A percentile compares a stretch with the other conserved stretches of the same genome.
These are phyloP conservation scores for Coemansia sp. DNA, from an alignment of 192 early-diverging fungal genomes.

Conservation along the genomic window DNA sequence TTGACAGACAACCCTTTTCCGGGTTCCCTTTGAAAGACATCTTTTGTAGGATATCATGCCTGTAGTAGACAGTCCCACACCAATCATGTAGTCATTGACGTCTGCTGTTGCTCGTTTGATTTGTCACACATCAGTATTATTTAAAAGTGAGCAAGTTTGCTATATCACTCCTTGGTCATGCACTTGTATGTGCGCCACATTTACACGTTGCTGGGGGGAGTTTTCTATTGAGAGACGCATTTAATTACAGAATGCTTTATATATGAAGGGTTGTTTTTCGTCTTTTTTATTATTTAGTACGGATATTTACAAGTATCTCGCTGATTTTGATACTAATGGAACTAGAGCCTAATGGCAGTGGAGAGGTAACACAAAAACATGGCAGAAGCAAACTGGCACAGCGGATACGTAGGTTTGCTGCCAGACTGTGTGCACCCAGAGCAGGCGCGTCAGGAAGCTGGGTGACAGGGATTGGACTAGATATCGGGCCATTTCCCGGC, in stretches of 20 bases:
- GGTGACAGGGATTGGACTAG: not conserved
- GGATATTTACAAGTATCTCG: not conserved
- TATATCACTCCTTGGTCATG: not conserved
- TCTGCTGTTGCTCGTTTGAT: no score
- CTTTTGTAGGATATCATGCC: no score
- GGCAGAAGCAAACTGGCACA: not conserved
- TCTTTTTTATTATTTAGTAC: not conserved
- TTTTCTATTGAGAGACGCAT: not conserved
- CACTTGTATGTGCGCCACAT: slow-evolving; percentile 4
- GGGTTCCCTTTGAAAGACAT: no score
- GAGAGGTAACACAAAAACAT: not conserved
- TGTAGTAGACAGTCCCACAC: no score
- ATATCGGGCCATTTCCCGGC: slow-evolving; percentile 11
- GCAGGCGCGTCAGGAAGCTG: not conserved
- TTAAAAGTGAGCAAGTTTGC: not conserved
- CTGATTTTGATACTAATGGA: not conserved
- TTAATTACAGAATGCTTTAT: not conserved
- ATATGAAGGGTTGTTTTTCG: not conserved
- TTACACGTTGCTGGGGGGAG: not conserved
- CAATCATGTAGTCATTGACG: no score
- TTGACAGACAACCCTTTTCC: no score
- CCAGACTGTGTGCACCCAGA: not conserved
- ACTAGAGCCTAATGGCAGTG: not conserved
- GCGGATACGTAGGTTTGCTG: not conserved
- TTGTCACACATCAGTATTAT: no score